Percentiles rank a stretch among this genome's conserved stretches.
Conservation (phyloP, 768 basidiomycete species). For the Rhodotorula paludigena region DNA sequence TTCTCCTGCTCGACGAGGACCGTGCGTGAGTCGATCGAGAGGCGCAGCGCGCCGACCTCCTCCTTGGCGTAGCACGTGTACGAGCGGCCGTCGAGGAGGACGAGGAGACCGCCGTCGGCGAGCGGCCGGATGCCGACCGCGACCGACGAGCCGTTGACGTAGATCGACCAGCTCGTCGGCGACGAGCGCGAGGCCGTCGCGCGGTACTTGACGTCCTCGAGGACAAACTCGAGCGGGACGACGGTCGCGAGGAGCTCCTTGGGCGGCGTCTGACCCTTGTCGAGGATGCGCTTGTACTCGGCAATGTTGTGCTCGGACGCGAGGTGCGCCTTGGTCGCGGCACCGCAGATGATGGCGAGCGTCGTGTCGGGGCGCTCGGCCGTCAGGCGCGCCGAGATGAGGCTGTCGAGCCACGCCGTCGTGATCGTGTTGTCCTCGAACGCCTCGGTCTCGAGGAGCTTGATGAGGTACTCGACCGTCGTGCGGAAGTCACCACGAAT, state of each 20-base stretch:
- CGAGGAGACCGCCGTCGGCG: conserved; percentile 88
- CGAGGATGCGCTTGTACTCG: conserved; percentile 90
- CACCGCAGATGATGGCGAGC: conserved; percentile 91
- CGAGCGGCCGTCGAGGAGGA: conserved; percentile 85
- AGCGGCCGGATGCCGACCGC: conserved; percentile 86
- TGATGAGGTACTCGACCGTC: conserved; percentile 98
- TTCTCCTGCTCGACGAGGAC: conserved; percentile 99
- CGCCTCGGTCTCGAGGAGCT: conserved; percentile 86
- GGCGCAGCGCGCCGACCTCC: conserved; percentile 67
- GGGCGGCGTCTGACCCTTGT: conserved; percentile 96
- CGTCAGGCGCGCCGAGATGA: conserved; percentile 94
- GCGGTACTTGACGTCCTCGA: conserved; percentile 88
- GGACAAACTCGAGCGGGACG: conserved; percentile 63
- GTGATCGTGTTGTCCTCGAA: conserved; percentile 98
- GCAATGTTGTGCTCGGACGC: conserved; percentile 81
- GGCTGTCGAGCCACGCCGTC: conserved; percentile 94
- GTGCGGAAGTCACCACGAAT: conserved; percentile 98
- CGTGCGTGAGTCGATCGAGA: conserved; percentile 96
- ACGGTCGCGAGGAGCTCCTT: conserved; percentile 94
- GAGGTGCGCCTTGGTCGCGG: conserved; percentile 88
- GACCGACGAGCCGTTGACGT: conserved; percentile 89
- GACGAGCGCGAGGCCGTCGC: conserved; percentile 93
- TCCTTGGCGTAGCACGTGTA: conserved; percentile 98
- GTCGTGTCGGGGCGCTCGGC: conserved; percentile 91
- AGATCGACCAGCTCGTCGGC: conserved; percentile 81